phyloP scores from a whole-genome alignment of 1,284 basidiomycete genomes.

The Heterobasidion parviporum region DNA sequence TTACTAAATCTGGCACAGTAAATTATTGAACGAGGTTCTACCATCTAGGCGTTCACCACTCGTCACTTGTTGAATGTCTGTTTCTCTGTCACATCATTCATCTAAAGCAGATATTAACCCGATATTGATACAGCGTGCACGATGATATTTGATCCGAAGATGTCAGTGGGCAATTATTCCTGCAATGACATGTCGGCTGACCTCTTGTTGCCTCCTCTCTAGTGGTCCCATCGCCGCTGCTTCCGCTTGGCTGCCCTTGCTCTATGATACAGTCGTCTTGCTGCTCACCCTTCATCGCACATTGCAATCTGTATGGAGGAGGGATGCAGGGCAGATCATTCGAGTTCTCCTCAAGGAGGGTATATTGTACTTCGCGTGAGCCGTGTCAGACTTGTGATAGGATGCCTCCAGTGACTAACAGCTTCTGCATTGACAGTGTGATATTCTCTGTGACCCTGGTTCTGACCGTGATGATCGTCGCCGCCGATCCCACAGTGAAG shows the following conservation, averaged over 20 bases:
- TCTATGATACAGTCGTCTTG: constrained; percentile 48
- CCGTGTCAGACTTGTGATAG: neutral
- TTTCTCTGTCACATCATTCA: too few relatives aligned
- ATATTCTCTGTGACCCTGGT: constrained; percentile 44
- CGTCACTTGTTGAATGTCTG: too few relatives aligned
- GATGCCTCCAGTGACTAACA: neutral
- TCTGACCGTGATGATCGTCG: constrained; percentile 43
- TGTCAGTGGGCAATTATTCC: neutral
- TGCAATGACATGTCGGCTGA: neutral
- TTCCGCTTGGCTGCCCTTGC: constrained; percentile 46
- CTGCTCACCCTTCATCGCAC: constrained; percentile 38
- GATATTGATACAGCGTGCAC: constrained; percentile 33
- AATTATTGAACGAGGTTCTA: too few relatives aligned
- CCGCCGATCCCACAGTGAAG: constrained; percentile 33
- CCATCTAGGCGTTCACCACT: too few relatives aligned
- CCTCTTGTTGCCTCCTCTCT: constrained; percentile 18
- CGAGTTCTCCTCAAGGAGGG: constrained; percentile 45
- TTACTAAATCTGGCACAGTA: neutral
- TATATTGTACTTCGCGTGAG: constrained; percentile 43
- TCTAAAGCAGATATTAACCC: neutral
- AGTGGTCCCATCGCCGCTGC: constrained; percentile 28
- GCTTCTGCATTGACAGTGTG: constrained; percentile 23
- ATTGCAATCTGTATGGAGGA: constrained; percentile 28
- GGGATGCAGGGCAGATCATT: constrained; percentile 32
- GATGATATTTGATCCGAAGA: constrained; percentile 44